Evolutionary conservation across 1,284 basidiomycete genomes (phyloP), one percentile per base, ranked within the genome.

Genomic region (Malassezia sympodialis): DNA sequence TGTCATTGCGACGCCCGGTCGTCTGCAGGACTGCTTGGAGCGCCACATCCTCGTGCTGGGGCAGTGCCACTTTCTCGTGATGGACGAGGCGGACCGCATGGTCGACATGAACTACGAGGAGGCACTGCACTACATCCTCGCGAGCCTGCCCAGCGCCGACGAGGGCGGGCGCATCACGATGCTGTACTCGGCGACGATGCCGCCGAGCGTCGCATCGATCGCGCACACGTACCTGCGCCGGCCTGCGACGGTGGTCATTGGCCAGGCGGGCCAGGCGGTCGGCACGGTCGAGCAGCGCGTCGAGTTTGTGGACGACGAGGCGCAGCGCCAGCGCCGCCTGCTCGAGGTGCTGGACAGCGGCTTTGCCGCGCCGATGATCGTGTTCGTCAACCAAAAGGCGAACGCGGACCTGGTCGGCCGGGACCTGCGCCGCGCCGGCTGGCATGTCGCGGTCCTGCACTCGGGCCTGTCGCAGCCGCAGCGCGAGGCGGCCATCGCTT

Each of bases 21-120:
- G 93, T 76, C 80, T 99, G 42, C 93, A 94, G 77, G 94, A 98
- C 76, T 88, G 96, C 61, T 85, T 98, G 58, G 93, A 98, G 77
- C 83, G 90, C 44, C 89, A 88, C 73, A 88, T 96, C 45, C 80
- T 98, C 31, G 91, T 98, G 32, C 82, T 99, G 47, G 86, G 86
- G 4, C 93, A 98, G 77, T 96, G 93, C 76, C 88, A 88, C 1
- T 98, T 96, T 73, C 84, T 98, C 49, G 91, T 98, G 61, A 93
- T 98, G 90, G 94, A 98, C 76, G 93, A 99, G 79, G 94, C 94
- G 17, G 93, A 99, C 76, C 83, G 91, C 52, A 96, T 98, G 93
- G 90, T 98, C 54, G 85, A 94, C 71, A 83, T 98, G 28, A 94
- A 94, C 10, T 98, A 96, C 76, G 94, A 98, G 76, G 82, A 82